Evolutionary conservation across 805 yeast species (phyloP), one percentile per base, ranked within the genome.

Genomic region (Zygotorulaspora danielsina): DNA sequence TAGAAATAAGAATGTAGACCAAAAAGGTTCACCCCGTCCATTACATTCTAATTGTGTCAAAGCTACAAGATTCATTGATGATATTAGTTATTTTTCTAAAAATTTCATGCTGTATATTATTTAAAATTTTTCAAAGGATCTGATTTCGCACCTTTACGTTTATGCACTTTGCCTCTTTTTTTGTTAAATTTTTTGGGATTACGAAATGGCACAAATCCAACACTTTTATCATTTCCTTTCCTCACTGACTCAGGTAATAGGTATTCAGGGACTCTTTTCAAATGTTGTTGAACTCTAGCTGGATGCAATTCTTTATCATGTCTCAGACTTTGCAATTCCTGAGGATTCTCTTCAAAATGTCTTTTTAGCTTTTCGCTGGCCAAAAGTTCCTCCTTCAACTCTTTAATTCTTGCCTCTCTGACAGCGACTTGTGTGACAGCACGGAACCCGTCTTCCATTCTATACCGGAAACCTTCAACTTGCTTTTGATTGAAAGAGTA

Each of bases 281-380:
- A 71, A 57, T 93, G 96, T 21, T 76, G 67, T 61, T 89, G 96
- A 5, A 79, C 75, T 62, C 95, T 77, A 1, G 89, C 70, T 7
- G 90, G 80, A 56, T 89, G 95, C 42, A 86, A 61, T 49, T 84
- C 95, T 54, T 81, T 84, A 60, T 93, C 98, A 57, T 93, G 98
- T 59, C 96, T 82, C 59, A 93, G 75, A 38, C 84, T 78, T 15
- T 79, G 78, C 54, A 93, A 73, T 65, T 93, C 98, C 57, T 86
- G 94, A 6, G 98, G 98, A 59, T 93, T 93, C 58, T 93, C 97
- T 63, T 90, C 96, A 60, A 93, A 93, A 65, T 87, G 95, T 57
- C 96, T 76, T 65, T 88, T 87, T 59, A 93, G 74, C 59, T 86
- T 88, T 42, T 87, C 96, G 51, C 94, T 84, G 31, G 90, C 78